phyloP scores from a whole-genome alignment of 176 grass and related monocot genomes.

The Oryza glumipatula region DNA sequence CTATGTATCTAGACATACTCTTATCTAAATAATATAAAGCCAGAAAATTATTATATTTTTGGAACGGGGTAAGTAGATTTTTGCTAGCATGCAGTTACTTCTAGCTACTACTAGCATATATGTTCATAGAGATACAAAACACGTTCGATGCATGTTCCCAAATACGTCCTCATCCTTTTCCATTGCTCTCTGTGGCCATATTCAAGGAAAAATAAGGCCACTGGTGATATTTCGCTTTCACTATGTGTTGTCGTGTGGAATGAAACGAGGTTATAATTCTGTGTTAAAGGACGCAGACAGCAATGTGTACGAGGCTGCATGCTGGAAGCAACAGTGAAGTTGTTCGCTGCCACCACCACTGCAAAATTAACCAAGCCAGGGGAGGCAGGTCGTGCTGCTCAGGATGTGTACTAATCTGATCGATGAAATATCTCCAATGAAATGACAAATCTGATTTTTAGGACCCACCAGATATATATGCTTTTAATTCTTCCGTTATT shows the following conservation, averaged over 20 bases:
- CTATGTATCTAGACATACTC: too few relatives aligned
- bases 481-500: background rate
- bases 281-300: background rate
- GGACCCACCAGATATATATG: too few relatives aligned
- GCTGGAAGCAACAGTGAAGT: background rate
- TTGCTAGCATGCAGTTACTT: background rate
- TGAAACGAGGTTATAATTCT: background rate
- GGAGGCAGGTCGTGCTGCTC: too few relatives aligned
- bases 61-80: too few relatives aligned
- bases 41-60: too few relatives aligned
- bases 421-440: background rate
- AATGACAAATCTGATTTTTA: background rate
- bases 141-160: background rate
- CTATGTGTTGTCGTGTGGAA: conserved; percentile 5
- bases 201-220: background rate
- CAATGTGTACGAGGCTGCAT: background rate
- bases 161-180: background rate
- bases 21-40: too few relatives aligned
- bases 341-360: background rate
- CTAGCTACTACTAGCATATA: background rate
- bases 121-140: background rate
- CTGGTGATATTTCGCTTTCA: background rate
- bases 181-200: background rate
- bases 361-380: background rate
- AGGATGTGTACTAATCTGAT: background rate